Evolutionary conservation across 495 filamentous ascomycete species (phyloP), one percentile per base, ranked within the genome.

Genomic region (Chaetomium fimeti): DNA sequence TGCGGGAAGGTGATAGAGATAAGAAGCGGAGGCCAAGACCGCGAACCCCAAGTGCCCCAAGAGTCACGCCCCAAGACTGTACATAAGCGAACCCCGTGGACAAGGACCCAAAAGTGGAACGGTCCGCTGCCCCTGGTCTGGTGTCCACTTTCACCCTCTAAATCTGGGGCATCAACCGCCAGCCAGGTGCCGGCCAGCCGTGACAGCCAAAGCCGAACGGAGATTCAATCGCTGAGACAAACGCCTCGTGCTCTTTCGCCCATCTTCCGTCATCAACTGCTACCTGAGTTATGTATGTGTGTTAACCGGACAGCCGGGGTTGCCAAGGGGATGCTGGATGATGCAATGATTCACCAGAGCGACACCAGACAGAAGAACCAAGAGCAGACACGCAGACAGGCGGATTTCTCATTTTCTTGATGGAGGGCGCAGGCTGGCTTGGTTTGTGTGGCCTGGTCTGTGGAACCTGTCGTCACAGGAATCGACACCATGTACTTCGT

Each of bases 231-330:
- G 8, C 32, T 11, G 32, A 36, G 49, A 28, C 59, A 58, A 22
- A 22, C 47, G 8, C 52, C 70, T 73, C 67, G 70, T 73, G 72
- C 72, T 71, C 70, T 47, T n/a, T 16, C 45, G 48, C 24, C 54
- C 64, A 65, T 70, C 68, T 71, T 68, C 69, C 72, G 70, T 72
- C 72, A 74, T 74, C 61, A 49, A 61, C 57, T n/a, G n/a, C n/a
- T n/a, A n/a, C 51, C 69, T 13, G 12, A 49, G 3, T 11, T n/a
- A n/a, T n/a, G n/a, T n/a, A n/a, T 25, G 67, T 60, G 48, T 7
- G 16, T 49, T 13, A 42, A 28, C 13, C 2, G 29, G 22, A 22
- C 5, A 42, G n/a, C 13, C 2, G 29, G 22, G 38, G 24, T 18
- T 16, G n/a, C 22, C 56, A 45, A 45, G 32, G 40, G 15, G 6